phyloP scores from a whole-genome alignment of 441 rosid genomes.

The Corymbia citriodora region DNA sequence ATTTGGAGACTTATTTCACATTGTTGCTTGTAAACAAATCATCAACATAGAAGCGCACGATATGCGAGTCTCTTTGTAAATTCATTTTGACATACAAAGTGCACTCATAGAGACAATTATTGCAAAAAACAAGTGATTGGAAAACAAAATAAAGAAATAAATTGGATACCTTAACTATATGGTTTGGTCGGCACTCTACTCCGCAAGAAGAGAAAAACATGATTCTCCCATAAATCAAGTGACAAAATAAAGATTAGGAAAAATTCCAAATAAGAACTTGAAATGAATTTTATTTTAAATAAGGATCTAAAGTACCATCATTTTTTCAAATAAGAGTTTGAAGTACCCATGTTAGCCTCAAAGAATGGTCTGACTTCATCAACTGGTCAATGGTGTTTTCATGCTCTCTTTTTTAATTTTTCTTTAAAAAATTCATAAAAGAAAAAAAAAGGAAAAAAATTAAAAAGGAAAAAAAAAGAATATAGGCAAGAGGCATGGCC shows the following conservation, averaged over 20 bases:
- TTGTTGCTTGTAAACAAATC: background rate
- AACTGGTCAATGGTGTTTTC: too few relatives aligned
- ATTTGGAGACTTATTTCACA: background rate
- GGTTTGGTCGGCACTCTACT: background rate
- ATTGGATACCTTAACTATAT: background rate
- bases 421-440: too few relatives aligned
- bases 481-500: too few relatives aligned
- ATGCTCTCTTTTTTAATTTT: too few relatives aligned
- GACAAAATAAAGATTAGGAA: background rate
- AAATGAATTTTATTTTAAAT: too few relatives aligned
- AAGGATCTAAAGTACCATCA: too few relatives aligned
- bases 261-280: too few relatives aligned
- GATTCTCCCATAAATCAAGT: background rate
- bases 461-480: too few relatives aligned
- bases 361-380: too few relatives aligned
- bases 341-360: too few relatives aligned
- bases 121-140: background rate
- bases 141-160: background rate
- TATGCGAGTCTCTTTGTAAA: background rate
- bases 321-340: too few relatives aligned
- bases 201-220: background rate
- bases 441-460: too few relatives aligned
- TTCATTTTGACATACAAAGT: background rate
- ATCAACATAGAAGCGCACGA: background rate
- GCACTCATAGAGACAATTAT: background rate